A percentile compares a stretch with the other conserved stretches of the same genome.
phyloP scores from a whole-genome alignment of 768 basidiomycete species.

The Tephrocybe rancida region DNA sequence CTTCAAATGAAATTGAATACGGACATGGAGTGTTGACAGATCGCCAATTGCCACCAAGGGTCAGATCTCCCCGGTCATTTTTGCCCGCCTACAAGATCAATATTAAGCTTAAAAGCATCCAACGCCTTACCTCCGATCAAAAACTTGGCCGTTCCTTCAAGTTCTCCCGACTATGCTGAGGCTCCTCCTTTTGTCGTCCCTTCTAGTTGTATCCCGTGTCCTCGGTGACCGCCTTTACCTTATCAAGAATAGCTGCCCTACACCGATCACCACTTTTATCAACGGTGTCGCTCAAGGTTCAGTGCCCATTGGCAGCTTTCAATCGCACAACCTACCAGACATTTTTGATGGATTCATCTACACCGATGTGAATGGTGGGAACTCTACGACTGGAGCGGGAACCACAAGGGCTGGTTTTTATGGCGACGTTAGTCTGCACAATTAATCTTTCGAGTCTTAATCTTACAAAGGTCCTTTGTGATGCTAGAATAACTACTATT shows the following conservation, averaged over 20 bases:
- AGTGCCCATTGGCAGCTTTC: conserved; percentile 15
- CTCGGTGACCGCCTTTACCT: conserved; percentile 17
- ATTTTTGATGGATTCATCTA: conserved; percentile 27
- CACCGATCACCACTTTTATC: conserved; percentile 20
- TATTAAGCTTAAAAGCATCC: not conserved
- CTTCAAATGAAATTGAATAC: not conserved
- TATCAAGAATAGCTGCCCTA: conserved; percentile 27
- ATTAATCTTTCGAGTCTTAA: not conserved
- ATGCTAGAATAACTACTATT: conserved; percentile 27
- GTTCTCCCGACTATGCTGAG: not conserved
- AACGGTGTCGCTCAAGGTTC: conserved; percentile 21
- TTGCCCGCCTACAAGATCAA: not conserved
- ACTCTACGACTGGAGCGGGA: conserved; percentile 16
- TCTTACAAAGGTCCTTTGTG: not conserved
- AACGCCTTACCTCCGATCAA: no score
- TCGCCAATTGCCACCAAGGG: not conserved
- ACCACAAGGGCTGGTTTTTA: conserved; percentile 27
- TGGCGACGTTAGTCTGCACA: conserved; percentile 19
- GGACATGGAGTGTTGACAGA: not conserved
- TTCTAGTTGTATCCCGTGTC: not conserved
- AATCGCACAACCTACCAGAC: conserved; percentile 16
- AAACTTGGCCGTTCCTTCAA: not conserved
- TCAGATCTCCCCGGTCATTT: not conserved
- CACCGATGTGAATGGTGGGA: conserved; percentile 26
- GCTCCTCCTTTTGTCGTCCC: not conserved